Base-by-base conservation (phyloP, 108 stramenopile genomes). In the Aureococcus anophagefferens region DNA sequence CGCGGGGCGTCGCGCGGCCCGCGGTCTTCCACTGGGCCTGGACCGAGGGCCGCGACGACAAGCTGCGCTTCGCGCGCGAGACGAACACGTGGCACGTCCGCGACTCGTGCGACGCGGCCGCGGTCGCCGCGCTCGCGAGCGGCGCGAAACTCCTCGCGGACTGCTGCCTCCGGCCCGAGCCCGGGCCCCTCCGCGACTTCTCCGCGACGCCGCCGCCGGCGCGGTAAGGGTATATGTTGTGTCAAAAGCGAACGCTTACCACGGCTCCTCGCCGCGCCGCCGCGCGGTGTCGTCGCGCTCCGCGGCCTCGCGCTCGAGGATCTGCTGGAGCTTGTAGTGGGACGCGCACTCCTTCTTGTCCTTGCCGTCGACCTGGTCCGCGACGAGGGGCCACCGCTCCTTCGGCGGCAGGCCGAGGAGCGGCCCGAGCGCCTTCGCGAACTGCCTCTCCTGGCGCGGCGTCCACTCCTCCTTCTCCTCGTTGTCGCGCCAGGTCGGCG, bases 31-130 rank as follows among this genome's bases (percentile, higher is more conserved):
- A 79, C 74, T 75, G 75, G 78, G 72, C 79, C 67, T 92, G 91
- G 91, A 90, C 92, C 28, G 71, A 72, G 18, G 87, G 82, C 78
- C 89, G 89, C 66, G 81, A 78, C 37, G 86, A 93, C 70, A 93
- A 93, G 69, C 77, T 83, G 15, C 63, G 72, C 11, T 88, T 80
- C 70, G 79, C 89, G 28, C 59, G 84, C 62, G 87, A 89, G 76
- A 64, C 89, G 69, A 84, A 86, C 37, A 83, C 87, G 78, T 93
- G 89, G 89, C 88, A 86, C 72, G 35, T 89, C 66, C 40, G 77
- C 18, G 87, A 86, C 14, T 16, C 76, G 33, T 89, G 37, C 37
- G n/a, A n/a, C n/a, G n/a, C n/a, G n/a, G n/a, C n/a, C n/a, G n/a
- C n/a, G n/a, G n/a, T n/a, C n/a, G n/a, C n/a, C n/a, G n/a, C n/a